These are phyloP conservation scores for Botrytis tulipae DNA, from an alignment of 2,329 filamentous ascomycete genomes.

Conservation along the genomic window DNA sequence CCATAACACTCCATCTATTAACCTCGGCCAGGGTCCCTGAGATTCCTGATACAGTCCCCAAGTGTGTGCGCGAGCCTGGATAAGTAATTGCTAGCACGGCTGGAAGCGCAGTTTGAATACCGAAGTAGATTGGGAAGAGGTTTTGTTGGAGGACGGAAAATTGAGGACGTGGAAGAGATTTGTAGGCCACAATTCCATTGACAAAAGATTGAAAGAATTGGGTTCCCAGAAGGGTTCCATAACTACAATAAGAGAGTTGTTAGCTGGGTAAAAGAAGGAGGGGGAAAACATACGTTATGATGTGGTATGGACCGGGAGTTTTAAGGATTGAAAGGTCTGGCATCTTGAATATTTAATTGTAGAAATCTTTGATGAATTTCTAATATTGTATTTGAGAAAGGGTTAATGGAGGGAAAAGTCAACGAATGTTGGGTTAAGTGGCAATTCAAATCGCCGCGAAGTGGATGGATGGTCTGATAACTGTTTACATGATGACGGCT, in stretches of 20 bases:
- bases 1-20: slow-evolving; percentile 62
- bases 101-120: slow-evolving; percentile 74
- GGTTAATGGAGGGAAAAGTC: neutral
- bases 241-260: slow-evolving; percentile 54
- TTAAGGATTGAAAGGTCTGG: slow-evolving; percentile 46
- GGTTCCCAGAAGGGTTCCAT: slow-evolving; percentile 82
- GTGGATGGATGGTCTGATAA: slow-evolving; percentile 2
- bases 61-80: slow-evolving; percentile 54
- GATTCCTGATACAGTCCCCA: slow-evolving; percentile 46
- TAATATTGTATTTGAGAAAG: neutral
- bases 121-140: slow-evolving; percentile 87
- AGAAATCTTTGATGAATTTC: too few species aligned
- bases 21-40: slow-evolving; percentile 56
- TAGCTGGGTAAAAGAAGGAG: slow-evolving; percentile 18
- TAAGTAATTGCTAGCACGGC: slow-evolving; percentile 75
- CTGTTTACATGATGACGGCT: slow-evolving; percentile 9
- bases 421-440: neutral
- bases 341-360: slow-evolving; percentile 35
- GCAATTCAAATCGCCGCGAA: neutral
- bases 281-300: slow-evolving; percentile 59
- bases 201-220: slow-evolving; percentile 87
- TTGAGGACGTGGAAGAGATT: slow-evolving; percentile 70
- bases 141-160: slow-evolving; percentile 79
- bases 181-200: slow-evolving; percentile 72
- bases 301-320: slow-evolving; percentile 70